Evolutionary conservation across 768 basidiomycete species (phyloP).

Genomic region (Tubosaeta sp.): DNA sequence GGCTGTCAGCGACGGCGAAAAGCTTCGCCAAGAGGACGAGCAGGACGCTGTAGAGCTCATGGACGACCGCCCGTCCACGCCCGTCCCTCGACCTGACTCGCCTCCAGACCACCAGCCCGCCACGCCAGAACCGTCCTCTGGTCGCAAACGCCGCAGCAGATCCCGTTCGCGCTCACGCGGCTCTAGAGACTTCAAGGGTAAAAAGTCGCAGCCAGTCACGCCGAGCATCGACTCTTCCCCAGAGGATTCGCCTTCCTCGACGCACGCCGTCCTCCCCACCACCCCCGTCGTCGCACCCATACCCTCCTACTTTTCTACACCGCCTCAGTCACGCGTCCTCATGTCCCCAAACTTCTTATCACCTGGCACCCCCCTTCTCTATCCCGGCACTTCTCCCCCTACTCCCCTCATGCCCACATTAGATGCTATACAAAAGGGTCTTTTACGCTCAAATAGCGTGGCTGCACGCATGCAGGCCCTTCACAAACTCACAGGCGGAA

Average conservation of each 20-base stretch:
- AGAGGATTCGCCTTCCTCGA: conserved; percentile 42
- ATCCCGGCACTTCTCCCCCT: conserved; percentile 64
- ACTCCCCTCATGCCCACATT: conserved; percentile 65
- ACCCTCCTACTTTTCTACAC: conserved; percentile 49
- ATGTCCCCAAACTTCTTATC: conserved; percentile 46
- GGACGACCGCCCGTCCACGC: conserved; percentile 9
- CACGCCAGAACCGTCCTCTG: conserved; percentile 41
- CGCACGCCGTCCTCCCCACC: conserved; percentile 22
- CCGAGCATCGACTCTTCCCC: conserved; percentile 69
- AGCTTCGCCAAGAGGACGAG: conserved; percentile 39
- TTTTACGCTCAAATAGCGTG: conserved; percentile 88
- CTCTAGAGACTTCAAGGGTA: conserved; percentile 70
- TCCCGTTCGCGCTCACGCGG: conserved; percentile 59
- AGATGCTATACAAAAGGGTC: conserved; percentile 70
- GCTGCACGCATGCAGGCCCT: conserved; percentile 79
- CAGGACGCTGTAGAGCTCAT: conserved; percentile 8
- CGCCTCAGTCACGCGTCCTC: conserved; percentile 37
- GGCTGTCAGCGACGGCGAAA: conserved; percentile 80
- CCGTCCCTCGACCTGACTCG: conserved; percentile 23
- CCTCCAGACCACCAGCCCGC: conserved; percentile 27
- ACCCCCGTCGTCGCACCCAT: conserved; percentile 45
- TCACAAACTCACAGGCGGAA: conserved; percentile 77
- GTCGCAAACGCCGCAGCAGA: conserved; percentile 63
- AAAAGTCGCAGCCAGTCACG: conserved; percentile 44
- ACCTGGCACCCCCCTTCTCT: conserved; percentile 53